phyloP scores from a whole-genome alignment of 805 yeast genomes.

The Candida easanensis region DNA sequence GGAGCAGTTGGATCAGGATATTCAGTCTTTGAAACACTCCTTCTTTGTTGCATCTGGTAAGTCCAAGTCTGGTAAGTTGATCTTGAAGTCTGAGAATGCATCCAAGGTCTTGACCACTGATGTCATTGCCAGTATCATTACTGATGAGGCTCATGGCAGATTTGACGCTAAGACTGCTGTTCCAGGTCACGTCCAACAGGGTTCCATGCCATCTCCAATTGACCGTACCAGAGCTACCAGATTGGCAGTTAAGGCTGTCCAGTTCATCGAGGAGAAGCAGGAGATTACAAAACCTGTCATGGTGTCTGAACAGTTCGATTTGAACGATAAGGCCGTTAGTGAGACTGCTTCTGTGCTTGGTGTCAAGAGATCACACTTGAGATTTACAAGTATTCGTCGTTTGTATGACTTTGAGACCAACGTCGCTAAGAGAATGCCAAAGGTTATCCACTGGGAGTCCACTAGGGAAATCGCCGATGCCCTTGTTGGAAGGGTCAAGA shows the following conservation, averaged over 20 bases:
- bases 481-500: slow-evolving; percentile 63
- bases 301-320: slow-evolving; percentile 41
- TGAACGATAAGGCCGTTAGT: slow-evolving; percentile 35
- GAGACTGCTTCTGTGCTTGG: slow-evolving; percentile 82
- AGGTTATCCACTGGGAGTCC: slow-evolving; percentile 77
- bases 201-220: slow-evolving; percentile 72
- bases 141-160: slow-evolving; percentile 57
- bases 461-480: slow-evolving; percentile 78
- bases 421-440: slow-evolving; percentile 79
- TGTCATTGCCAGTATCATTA: slow-evolving; percentile 61
- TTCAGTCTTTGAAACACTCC: slow-evolving; percentile 46
- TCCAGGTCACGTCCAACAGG: slow-evolving; percentile 89
- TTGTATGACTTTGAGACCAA: slow-evolving; percentile 89
- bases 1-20: slow-evolving; percentile 68
- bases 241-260: slow-evolving; percentile 65
- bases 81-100: slow-evolving; percentile 68
- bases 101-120: slow-evolving; percentile 64
- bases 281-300: slow-evolving; percentile 41
- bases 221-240: slow-evolving; percentile 75
- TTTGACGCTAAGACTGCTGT: slow-evolving; percentile 78
- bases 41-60: slow-evolving; percentile 63
- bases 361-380: slow-evolving; percentile 71
- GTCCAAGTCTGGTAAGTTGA: slow-evolving; percentile 66
- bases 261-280: slow-evolving; percentile 55
- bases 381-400: slow-evolving; percentile 67